Conservation (phyloP, 768 basidiomycete genomes). For the Russula sp. region DNA sequence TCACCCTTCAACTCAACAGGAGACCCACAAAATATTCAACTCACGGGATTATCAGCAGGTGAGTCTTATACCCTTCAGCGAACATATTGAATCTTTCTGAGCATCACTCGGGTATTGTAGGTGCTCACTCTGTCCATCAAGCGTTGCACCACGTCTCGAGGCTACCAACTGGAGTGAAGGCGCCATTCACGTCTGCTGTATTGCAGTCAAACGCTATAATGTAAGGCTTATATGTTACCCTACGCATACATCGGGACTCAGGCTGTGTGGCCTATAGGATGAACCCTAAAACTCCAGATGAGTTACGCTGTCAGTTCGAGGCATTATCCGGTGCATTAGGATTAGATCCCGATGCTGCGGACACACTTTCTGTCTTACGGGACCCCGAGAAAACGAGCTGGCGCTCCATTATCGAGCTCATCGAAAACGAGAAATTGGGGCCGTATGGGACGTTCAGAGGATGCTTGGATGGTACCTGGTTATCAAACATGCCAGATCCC, state of each 20-base stretch:
- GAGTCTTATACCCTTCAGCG: constrained; percentile 3
- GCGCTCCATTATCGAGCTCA: constrained; percentile 50
- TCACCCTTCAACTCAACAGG: constrained; percentile 40
- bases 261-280: constrained; percentile 38
- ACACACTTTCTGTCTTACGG: constrained; percentile 50
- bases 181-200: constrained; percentile 65
- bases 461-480: constrained; percentile 58
- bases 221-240: constrained; percentile 38
- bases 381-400: constrained; percentile 50
- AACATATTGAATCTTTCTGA: neutral
- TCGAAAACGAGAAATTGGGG: constrained; percentile 57
- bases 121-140: constrained; percentile 74
- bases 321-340: constrained; percentile 56
- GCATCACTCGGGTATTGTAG: constrained; percentile 36
- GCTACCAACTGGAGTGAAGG: constrained; percentile 51
- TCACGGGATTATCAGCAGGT: constrained; percentile 75
- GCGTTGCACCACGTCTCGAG: constrained; percentile 66
- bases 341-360: constrained; percentile 51
- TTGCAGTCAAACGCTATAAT: constrained; percentile 75
- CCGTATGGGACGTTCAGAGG: constrained; percentile 66
- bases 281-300: constrained; percentile 54
- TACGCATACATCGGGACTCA: neutral
- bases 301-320: constrained; percentile 59
- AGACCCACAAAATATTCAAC: constrained; percentile 55
- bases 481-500: constrained; percentile 50